These are phyloP conservation scores for Asterophora lycoperdoides DNA, from an alignment of 768 basidiomycete genomes.

Conservation along the genomic window DNA sequence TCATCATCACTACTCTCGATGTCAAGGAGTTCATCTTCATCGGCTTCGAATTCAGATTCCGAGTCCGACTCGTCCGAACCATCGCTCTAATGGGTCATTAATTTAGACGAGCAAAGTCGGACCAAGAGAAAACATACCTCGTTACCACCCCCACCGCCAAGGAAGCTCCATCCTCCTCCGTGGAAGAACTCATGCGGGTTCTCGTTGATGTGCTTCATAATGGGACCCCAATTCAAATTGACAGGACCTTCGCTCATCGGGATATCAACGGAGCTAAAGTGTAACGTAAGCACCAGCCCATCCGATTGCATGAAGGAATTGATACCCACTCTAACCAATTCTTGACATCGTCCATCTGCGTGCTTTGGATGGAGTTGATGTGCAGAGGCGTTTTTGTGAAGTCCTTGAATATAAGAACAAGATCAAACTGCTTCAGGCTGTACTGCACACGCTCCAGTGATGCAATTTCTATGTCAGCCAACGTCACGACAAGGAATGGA, in stretches of 20 bases:
- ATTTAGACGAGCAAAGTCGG: not conserved
- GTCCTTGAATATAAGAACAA: conserved; percentile 96
- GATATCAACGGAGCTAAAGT: conserved; percentile 89
- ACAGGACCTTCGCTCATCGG: conserved; percentile 93
- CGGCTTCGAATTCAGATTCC: conserved; percentile 52
- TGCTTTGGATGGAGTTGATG: conserved; percentile 91
- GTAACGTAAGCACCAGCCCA: conserved; percentile 8
- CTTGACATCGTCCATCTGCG: conserved; percentile 94
- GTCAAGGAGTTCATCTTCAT: conserved; percentile 52
- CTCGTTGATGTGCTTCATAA: conserved; percentile 99
- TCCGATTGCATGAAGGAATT: not conserved
- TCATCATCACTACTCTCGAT: conserved; percentile 51
- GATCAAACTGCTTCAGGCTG: conserved; percentile 92
- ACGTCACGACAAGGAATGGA: conserved; percentile 93
- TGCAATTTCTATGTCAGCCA: conserved; percentile 93
- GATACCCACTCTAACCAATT: conserved; percentile 93
- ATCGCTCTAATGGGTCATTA: conserved; percentile 30
- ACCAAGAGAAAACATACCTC: conserved; percentile 46
- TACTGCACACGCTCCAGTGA: conserved; percentile 97
- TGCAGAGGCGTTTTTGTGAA: conserved; percentile 90
- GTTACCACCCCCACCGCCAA: conserved; percentile 65
- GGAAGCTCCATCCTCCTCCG: conserved; percentile 93
- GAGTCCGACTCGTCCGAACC: conserved; percentile 42
- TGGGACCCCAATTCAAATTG: conserved; percentile 96
- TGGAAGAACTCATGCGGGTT: conserved; percentile 95